Evolutionary conservation across 805 yeast genomes (phyloP).

Genomic region (Naumovozyma dairenensis): DNA sequence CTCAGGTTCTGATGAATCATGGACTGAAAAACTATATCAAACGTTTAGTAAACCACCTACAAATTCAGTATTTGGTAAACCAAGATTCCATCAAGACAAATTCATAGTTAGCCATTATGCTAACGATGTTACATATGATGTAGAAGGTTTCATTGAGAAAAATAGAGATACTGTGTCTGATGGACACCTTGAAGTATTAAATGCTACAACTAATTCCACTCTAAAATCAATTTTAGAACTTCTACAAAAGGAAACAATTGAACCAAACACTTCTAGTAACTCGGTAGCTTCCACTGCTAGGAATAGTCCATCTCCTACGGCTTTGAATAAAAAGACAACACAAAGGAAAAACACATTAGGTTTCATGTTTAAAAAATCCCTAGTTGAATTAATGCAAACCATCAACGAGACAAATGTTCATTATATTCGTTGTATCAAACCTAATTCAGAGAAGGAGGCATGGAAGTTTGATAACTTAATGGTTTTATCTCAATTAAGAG

Average conservation of each 20-base stretch:
- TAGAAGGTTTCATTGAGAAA: conserved; percentile 92
- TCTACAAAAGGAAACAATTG: conserved; percentile 40
- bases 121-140: conserved; percentile 82
- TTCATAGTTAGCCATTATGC: conserved; percentile 92
- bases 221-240: conserved; percentile 55
- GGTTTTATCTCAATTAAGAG: conserved; percentile 94
- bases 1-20: conserved; percentile 83
- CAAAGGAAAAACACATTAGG: conserved; percentile 88
- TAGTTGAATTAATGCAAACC: conserved; percentile 86
- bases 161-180: conserved; percentile 96
- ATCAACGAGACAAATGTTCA: conserved; percentile 93
- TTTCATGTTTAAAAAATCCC: conserved; percentile 83
- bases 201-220: conserved; percentile 55
- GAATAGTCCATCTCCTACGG: conserved; percentile 34
- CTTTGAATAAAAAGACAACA: conserved; percentile 32
- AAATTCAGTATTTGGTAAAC: conserved; percentile 74
- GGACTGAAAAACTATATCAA: conserved; percentile 85
- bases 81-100: conserved; percentile 86
- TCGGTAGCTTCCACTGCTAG: too few species aligned
- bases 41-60: conserved; percentile 73
- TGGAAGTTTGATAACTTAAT: conserved; percentile 93
- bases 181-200: conserved; percentile 80
- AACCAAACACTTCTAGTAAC: conserved; percentile 26
- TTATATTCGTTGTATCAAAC: conserved; percentile 94
- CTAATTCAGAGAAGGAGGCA: conserved; percentile 85